phyloP scores from a whole-genome alignment of 1,139 yeast genomes.

The Lodderomyces metapsilosis region DNA sequence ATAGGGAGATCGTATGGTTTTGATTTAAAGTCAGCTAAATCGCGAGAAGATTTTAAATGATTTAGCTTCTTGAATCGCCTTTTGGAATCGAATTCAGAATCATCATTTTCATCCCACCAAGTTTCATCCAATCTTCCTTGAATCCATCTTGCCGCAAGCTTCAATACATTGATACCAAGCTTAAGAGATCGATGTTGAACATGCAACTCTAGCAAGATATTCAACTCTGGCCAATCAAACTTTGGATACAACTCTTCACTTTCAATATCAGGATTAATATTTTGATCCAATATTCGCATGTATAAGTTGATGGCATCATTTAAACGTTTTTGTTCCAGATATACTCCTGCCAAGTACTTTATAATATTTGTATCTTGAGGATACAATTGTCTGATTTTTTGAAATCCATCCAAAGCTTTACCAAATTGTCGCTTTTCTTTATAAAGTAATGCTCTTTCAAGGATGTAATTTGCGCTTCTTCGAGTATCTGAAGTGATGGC shows the following conservation, averaged over 20 bases:
- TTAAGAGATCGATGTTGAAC: conserved; percentile 63
- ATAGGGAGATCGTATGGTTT: conserved; percentile 61
- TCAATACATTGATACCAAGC: conserved; percentile 63
- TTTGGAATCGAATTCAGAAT: conserved; percentile 68
- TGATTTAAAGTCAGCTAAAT: conserved; percentile 21
- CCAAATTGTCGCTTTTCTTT: conserved; percentile 62
- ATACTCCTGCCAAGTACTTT: conserved; percentile 73
- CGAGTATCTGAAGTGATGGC: conserved; percentile 61
- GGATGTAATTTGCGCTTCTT: conserved; percentile 52
- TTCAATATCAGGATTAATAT: conserved; percentile 36
- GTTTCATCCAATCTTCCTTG: conserved; percentile 72
- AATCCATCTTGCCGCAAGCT: conserved; percentile 79
- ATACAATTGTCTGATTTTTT: conserved; percentile 54
- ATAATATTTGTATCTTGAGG: conserved; percentile 66
- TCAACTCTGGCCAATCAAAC: conserved; percentile 88
- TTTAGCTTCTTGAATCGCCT: conserved; percentile 47
- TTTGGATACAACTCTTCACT: conserved; percentile 32
- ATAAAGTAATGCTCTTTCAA: conserved; percentile 65
- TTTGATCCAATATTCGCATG: conserved; percentile 60
- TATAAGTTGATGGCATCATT: conserved; percentile 82
- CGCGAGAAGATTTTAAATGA: conserved; percentile 9
- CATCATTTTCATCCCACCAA: conserved; percentile 86
- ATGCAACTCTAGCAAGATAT: conserved; percentile 77
- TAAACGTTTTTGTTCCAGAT: conserved; percentile 71
- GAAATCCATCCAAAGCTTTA: conserved; percentile 75